Evolutionary conservation across 2,329 filamentous ascomycete genomes (phyloP), one percentile per base, ranked within the genome.

Genomic region (Claviceps purpurea): DNA sequence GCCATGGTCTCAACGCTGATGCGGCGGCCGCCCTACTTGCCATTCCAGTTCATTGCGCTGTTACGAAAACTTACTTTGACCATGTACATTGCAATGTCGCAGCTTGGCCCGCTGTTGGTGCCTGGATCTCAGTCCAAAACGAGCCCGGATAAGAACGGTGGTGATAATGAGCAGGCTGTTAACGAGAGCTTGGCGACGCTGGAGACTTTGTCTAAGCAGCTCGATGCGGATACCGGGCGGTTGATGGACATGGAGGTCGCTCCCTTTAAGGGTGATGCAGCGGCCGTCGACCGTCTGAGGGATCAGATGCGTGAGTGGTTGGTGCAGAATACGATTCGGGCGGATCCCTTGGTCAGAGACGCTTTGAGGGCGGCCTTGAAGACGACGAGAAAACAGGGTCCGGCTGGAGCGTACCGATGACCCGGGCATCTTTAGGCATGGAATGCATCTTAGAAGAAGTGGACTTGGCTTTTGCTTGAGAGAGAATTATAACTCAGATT

Each of bases 251-350:
- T 95, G 65, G 89, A 94, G 61, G 77, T 90, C 66, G 81, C 82
- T 50, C 91, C 91, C 0, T 96, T 89, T 67, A 79, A 75, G 49
- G 84, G 82, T n/a, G 85, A 94, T 61, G 70, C 76, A 39, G 76
- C 78, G 55, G 74, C 73, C n/a, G 71, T 85, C 47, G 73, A 73
- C 45, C 81, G 80, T 41, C 56, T 71, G 16, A 78, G 82, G 56
- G 76, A 76, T 42, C 86, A 85, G 60, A 78, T 96, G 69, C 86
- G 84, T 68, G 87, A 93, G 61, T 95, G 89, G 77, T 72, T 97
- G 59, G 82, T 96, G 49, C 82, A 94, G 65, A 94, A 94, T 63
- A 90, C 84, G 14, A 85, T 94, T 54, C 77, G 81, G 58, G 81
- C 78, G 47, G 87, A 91, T 66, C 84, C 83, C 1, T 87, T 91